Conservation (phyloP, 2,329 filamentous ascomycete species). For the Cercospora beticola region DNA sequence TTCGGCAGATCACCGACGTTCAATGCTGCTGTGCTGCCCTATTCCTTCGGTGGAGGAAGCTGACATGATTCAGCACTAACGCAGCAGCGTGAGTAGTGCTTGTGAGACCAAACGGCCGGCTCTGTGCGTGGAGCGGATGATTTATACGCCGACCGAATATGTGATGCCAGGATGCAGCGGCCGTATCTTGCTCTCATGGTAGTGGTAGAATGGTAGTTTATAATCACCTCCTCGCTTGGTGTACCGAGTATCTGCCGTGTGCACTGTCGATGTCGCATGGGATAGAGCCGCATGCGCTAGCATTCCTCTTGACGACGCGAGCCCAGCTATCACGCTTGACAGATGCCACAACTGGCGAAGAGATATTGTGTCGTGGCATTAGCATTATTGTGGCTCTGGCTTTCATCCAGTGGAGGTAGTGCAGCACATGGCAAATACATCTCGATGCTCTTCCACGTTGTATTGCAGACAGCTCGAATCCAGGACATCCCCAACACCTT, state of each 20-base stretch:
- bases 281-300: not conserved
- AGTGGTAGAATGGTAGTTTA: not conserved
- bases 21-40: not conserved
- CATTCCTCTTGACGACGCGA: not conserved
- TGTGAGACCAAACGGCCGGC: not conserved
- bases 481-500: not conserved
- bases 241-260: not conserved
- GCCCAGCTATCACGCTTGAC: not conserved
- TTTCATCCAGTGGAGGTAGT: not conserved
- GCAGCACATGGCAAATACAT: not conserved
- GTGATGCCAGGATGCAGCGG: not conserved
- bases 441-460: not conserved
- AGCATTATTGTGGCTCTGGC: not conserved
- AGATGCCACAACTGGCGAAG: not conserved
- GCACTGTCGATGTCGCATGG: not conserved
- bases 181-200: not conserved
- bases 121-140: not conserved
- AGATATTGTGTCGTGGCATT: not conserved
- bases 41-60: not conserved
- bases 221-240: not conserved
- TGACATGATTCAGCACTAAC: conserved; percentile 1
- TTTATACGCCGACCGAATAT: not conserved
- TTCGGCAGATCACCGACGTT: not conserved
- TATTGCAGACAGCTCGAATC: not conserved
- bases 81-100: not conserved